Conservation (phyloP, 306 rosid genomes). For the Crotalaria pallida region DNA sequence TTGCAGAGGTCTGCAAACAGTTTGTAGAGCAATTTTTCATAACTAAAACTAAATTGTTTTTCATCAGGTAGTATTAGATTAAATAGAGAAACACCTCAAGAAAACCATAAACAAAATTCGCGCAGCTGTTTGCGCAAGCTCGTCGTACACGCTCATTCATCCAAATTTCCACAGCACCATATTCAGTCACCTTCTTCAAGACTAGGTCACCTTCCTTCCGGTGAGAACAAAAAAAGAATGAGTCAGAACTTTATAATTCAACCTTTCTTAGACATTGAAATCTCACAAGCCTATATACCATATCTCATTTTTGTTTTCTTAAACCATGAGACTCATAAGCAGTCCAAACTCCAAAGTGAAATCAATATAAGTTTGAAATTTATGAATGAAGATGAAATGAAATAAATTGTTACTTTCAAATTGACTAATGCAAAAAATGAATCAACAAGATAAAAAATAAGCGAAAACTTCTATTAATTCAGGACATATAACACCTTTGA, state of each 20-base stretch:
- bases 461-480: background rate
- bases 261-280: background rate
- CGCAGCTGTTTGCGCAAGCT: conserved; percentile 93
- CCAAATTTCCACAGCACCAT: conserved; percentile 98
- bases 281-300: background rate
- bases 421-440: background rate
- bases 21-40: conserved; percentile 18
- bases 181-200: conserved; percentile 88
- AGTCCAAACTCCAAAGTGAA: background rate
- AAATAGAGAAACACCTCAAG: conserved; percentile 73
- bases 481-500: too few relatives aligned
- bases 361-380: background rate
- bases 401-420: background rate
- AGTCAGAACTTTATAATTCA: conserved; percentile 20
- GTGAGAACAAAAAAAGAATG: conserved; percentile 31
- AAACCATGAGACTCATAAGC: background rate
- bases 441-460: background rate
- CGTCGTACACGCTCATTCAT: conserved; percentile 97
- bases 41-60: conserved; percentile 12
- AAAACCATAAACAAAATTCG: conserved; percentile 81
- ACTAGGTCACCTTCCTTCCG: conserved; percentile 89
- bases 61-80: conserved; percentile 25
- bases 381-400: background rate
- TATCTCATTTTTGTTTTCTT: background rate
- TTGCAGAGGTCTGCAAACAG: conserved; percentile 55